Evolutionary conservation across 202 grass and related monocot species (phyloP), one percentile per base, ranked within the genome.

Genomic region (Saccharum hybrid): DNA sequence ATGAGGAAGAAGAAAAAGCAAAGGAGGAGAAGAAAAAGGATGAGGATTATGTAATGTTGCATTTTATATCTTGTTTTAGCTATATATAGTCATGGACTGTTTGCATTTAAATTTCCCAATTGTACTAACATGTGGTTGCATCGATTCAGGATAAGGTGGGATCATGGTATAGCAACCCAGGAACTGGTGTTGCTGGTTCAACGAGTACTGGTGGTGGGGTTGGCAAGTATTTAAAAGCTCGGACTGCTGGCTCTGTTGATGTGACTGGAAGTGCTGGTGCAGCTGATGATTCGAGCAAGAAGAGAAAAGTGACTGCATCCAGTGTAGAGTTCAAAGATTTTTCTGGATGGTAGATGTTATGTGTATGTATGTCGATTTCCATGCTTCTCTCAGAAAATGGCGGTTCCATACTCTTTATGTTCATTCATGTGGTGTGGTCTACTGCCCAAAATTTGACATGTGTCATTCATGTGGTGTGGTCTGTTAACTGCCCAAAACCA

Each of bases 81-180:
- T 70, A n/a, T 23, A n/a, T 23, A 81, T 23, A 81, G 64, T 36
- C 31, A 54, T 59, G 2, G 30, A 38, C 26, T 41, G 18, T n/a
- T 46, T 76, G 38, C 56, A 61, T 82, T 82, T 76, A 43, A 65
- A 62, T 76, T 37, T 90, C 41, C 16, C 12, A 30, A 23, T 74
- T 41, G 34, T 81, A 83, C 38, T 74, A 39, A 71, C 62, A 56
- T 81, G 2, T 30, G 0, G 71, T 67, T 83, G 18, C 37, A 41
- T 68, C 51, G 48, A 90, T 87, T 73, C 67, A 98, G 96, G 96
- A 94, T 80, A 98, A 94, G 86, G 87, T 98, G 73, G 92, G 96
- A 7, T 91, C 90, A 59, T 98, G 96, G 96, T 92, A 91, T 80
- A 95, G 90, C 78, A 95, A 95, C 81, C 92, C 92, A 48, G 89